Conservation (phyloP, 257 asterid genomes). For the Apocynum venetum region DNA sequence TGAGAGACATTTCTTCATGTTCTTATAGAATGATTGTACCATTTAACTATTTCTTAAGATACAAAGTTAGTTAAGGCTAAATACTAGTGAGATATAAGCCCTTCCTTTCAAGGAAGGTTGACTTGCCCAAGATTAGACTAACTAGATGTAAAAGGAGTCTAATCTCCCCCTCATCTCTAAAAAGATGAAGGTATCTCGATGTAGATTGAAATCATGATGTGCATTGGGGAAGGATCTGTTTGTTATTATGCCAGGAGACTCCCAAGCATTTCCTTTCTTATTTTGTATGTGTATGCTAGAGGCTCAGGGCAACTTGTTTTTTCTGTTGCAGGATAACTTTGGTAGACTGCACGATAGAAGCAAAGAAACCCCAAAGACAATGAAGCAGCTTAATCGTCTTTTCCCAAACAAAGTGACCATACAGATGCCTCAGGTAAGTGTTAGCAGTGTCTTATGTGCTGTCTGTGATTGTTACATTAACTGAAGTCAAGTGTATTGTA, state of each 20-base stretch:
- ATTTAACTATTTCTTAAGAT: not conserved
- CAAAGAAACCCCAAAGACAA: slow-evolving; percentile 80
- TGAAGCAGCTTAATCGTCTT: slow-evolving; percentile 81
- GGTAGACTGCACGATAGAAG: slow-evolving; percentile 75
- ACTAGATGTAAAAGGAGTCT: not conserved
- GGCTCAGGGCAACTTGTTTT: not conserved
- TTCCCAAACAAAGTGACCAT: slow-evolving; percentile 89
- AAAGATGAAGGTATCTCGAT: not conserved
- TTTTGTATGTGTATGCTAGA: not conserved
- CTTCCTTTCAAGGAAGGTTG: not conserved
- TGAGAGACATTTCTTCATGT: not conserved
- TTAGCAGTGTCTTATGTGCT: not conserved
- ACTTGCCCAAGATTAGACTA: not conserved
- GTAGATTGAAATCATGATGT: not conserved
- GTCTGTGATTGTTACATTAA: not conserved
- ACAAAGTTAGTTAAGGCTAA: not conserved
- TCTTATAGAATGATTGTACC: not conserved
- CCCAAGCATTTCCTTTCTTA: not conserved
- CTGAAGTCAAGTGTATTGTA: not conserved
- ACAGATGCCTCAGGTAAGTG: slow-evolving; percentile 83
- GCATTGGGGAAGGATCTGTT: not conserved
- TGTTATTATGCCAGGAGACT: not conserved
- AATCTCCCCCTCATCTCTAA: not conserved
- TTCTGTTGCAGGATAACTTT: slow-evolving; percentile 56
- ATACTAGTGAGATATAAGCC: not conserved